These are phyloP conservation scores for Gossypium rotundifolium DNA, from an alignment of 345 rosid genomes.

Conservation along the genomic window DNA sequence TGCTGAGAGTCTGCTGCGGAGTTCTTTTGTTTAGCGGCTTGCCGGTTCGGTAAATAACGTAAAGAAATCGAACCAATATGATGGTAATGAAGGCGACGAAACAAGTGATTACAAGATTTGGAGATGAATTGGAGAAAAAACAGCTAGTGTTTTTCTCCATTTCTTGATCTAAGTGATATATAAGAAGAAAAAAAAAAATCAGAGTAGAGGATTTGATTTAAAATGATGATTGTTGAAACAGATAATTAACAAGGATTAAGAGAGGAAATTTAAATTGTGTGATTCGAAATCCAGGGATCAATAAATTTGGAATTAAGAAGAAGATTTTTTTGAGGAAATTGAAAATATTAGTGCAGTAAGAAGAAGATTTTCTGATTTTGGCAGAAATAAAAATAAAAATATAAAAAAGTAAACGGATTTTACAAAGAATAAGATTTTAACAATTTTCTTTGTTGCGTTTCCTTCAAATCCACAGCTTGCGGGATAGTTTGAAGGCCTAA, in stretches of 20 bases:
- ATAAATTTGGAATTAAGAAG: not conserved
- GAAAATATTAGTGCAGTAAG: not conserved
- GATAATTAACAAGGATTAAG: not conserved
- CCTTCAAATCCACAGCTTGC: no score
- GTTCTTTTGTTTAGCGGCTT: conserved; percentile 34
- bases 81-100: conserved; percentile 4
- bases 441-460: no score
- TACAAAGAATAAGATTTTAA: not conserved
- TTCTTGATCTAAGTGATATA: not conserved
- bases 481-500: no score
- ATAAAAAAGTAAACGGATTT: not conserved
- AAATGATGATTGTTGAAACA: not conserved
- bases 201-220: not conserved
- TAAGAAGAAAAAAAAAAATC: not conserved
- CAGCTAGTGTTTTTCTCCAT: conserved; percentile 21
- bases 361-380: not conserved
- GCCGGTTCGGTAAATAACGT: conserved; percentile 36
- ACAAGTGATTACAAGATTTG: conserved; percentile 14
- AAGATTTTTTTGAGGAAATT: not conserved
- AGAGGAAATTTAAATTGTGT: not conserved
- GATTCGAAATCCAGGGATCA: not conserved
- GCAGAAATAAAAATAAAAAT: no score
- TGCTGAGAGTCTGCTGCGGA: conserved; percentile 28
- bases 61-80: conserved; percentile 24
- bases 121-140: conserved; percentile 19